A percentile compares a stretch with the other conserved stretches of the same genome.
phyloP scores from a whole-genome alignment of 1,284 basidiomycete genomes.

The Lentinula novae-zelandiae region DNA sequence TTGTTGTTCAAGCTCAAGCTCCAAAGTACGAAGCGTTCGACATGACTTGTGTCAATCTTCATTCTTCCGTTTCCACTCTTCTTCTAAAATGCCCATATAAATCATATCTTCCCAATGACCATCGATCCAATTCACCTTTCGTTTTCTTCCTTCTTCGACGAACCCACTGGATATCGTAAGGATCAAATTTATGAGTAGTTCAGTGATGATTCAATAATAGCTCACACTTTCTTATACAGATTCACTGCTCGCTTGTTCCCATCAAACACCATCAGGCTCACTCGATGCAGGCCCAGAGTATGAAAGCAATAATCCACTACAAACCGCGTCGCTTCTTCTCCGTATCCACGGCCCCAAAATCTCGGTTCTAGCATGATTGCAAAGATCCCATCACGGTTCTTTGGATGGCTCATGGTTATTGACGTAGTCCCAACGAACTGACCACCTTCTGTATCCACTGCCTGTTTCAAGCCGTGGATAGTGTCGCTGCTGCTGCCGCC shows the following conservation, averaged over 20 bases:
- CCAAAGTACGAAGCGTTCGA: too few relatives aligned
- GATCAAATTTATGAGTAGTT: too few relatives aligned
- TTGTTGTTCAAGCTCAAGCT: too few relatives aligned
- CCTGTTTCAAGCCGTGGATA: neutral
- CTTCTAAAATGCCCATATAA: conserved; percentile 24
- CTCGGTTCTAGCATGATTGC: conserved; percentile 23
- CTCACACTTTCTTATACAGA: conserved; percentile 29
- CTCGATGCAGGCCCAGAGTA: conserved; percentile 25
- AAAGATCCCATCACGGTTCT: conserved; percentile 26
- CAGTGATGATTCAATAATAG: neutral
- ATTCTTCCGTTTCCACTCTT: conserved; percentile 17
- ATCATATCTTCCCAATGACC: conserved; percentile 25
- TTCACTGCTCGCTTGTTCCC: conserved; percentile 25
- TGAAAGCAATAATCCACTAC: conserved; percentile 30
- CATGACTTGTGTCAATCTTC: too few relatives aligned
- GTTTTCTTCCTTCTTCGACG: conserved; percentile 25
- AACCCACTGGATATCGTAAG: conserved; percentile 22
- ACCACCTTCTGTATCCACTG: conserved; percentile 18
- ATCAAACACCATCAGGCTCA: conserved; percentile 26
- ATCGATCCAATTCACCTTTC: conserved; percentile 24
- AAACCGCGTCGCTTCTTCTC: conserved; percentile 27
- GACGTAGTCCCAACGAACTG: conserved; percentile 34
- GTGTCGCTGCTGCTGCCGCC: neutral
- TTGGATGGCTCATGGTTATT: conserved; percentile 24
- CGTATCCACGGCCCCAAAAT: conserved; percentile 29